phyloP scores from a whole-genome alignment of 208 protist genomes.

The Dictyostelium gargantuum region DNA sequence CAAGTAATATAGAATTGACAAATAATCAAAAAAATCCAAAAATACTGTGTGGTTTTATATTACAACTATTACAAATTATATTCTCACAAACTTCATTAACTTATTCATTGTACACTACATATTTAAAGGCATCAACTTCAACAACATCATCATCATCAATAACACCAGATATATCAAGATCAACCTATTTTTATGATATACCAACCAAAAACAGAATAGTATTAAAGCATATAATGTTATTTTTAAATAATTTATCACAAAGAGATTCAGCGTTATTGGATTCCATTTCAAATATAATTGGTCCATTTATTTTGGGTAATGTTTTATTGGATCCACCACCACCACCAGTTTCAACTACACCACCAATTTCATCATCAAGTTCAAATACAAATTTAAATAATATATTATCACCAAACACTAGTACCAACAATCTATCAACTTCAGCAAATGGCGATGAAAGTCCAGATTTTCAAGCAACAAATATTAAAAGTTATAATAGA shows the following conservation, averaged over 20 bases:
- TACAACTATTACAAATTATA: conserved; percentile 18
- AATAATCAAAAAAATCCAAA: neutral
- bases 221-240: conserved; percentile 58
- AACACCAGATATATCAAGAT: neutral
- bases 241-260: neutral
- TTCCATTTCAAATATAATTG: conserved; percentile 1
- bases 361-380: neutral
- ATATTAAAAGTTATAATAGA: neutral
- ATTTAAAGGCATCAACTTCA: conserved; percentile 10
- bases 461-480: neutral
- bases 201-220: conserved; percentile 12
- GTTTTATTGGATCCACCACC: neutral
- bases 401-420: neutral
- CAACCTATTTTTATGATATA: conserved; percentile 30
- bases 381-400: neutral
- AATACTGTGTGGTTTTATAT: conserved; percentile 23
- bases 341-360: neutral
- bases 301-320: conserved; percentile 29
- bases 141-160: neutral
- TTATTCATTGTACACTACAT: conserved; percentile 54
- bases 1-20: neutral
- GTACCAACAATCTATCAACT: neutral
- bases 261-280: conserved; percentile 9
- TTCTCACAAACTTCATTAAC: conserved; percentile 44
- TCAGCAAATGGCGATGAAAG: neutral